Base-by-base conservation (phyloP, 208 protist species). In the Trichomonas vaginalis region DNA sequence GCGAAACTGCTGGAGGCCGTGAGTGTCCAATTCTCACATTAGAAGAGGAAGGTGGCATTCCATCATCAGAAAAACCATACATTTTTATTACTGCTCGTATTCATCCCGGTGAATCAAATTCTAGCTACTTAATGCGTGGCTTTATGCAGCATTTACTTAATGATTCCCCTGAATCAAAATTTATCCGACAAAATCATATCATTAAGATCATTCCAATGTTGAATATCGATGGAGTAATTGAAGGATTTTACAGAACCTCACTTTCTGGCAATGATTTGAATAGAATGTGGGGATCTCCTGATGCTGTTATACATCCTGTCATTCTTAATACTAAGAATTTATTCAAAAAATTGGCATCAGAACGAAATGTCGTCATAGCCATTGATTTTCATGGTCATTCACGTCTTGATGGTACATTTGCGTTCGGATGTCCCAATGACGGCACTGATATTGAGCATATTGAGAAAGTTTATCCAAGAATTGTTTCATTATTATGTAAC, bases 161-260 rank as follows among this genome's bases (percentile, higher is more conserved):
- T n/a, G 12, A 35, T 9, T 27, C 32, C 39, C 40, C 45, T 37
- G 45, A 35, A 39, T 9, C 86, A 17, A 21, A 48, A 51, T 39
- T 15, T 39, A 14, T 92, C 17, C 86, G 42, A 15, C 23, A 92
- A 47, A 51, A 17, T 0, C 17, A 51, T 51, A 51, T 51, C 0
- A 39, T 92, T 21, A 51, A 51, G 15, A 92, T 92, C 12, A 92
- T 92, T 32, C 99, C 99, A 8, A 99, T 99, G 98, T 96, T 99
- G 12, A 99, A 99, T 96, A 98, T 98, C 10, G 99, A 99, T 96
- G 99, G 99, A 45, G 98, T 99, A 32, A 98, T 99, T 51, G 97
- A 98, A 96, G 99, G 99, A 95, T 99, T 99, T 97, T 98, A 99
- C 96, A 98, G 99, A 83, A 99, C 98, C 96, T 98, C 98, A 62